Evolutionary conservation across 2,329 filamentous ascomycete species (phyloP), one percentile per base, ranked within the genome.

Genomic region (Myrmaecium sp.): DNA sequence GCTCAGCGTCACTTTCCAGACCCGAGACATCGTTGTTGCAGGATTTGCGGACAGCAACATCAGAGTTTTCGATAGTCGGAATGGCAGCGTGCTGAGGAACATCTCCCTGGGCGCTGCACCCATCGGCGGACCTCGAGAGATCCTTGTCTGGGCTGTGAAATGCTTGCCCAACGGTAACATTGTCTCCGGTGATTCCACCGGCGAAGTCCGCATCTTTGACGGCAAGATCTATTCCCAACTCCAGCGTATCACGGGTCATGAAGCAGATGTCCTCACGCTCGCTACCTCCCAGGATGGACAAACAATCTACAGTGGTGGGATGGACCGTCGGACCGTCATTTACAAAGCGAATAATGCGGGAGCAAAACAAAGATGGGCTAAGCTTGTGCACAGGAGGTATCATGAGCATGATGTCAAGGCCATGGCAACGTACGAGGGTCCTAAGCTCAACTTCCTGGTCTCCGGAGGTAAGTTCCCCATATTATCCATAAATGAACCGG

Each of bases 21-120:
- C 79, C 37, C 72, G 77, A 30, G 69, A 86, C 43, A 71, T 74
- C 17, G 73, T 86, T 31, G 70, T 94, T 21, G 83, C 86, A 18
- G 89, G 89, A 13, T 95, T 89, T 49, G 86, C 83, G n/a, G 86
- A 98, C 55, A 84, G 83, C 52, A 81, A 73, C n/a, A 89, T 98
- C 37, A 76, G 86, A 34, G 69, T 89, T 28, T 92, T 84, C 53
- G 83, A 95, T 47, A 75, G 82, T 38, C 66, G 78, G 26, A 86
- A 70, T 44, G 80, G 81, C 9, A 66, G 72, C 27, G 63, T 80
- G 33, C 47, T 93, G 31, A 68, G 82, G 23, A 80, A 71, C 36
- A 89, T 98, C 64, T 84, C 82, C 1, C 57, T 95, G 17, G 89
- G 86, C 4, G 73, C 74, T 29, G 81, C 86, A 18, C 63, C 81